Percentiles rank a stretch among this genome's conserved stretches.
Evolutionary conservation across 306 rosid genomes (phyloP).

Genomic region (Prunus kanzakura): DNA sequence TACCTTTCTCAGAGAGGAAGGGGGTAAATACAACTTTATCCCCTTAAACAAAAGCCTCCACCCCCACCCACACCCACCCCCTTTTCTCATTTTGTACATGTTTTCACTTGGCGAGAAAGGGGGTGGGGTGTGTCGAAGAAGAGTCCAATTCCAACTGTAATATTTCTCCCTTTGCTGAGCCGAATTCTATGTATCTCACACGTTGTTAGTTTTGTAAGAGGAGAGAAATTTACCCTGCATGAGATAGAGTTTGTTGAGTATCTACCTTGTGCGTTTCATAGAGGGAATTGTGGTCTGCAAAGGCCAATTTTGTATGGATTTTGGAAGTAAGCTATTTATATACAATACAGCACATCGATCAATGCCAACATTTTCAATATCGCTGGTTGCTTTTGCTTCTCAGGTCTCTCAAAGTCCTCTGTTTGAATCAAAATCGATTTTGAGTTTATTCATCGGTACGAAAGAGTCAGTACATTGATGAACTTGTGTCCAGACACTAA

Average conservation of each 20-base stretch:
- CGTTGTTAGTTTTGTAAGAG: not conserved
- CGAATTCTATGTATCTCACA: slow-evolving; percentile 8
- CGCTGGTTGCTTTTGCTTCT: not conserved
- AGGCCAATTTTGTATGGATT: not conserved
- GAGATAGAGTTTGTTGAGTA: not conserved
- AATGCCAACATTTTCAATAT: not conserved
- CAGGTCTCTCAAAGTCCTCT: too few relatives aligned
- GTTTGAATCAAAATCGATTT: too few relatives aligned
- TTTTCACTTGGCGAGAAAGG: slow-evolving; percentile 21
- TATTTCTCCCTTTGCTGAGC: not conserved
- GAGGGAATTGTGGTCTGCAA: not conserved
- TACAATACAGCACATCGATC: not conserved
- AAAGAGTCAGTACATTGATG: too few relatives aligned
- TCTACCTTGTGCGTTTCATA: slow-evolving; percentile 1
- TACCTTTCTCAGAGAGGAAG: slow-evolving; percentile 39
- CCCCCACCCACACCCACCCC: not conserved
- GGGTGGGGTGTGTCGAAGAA: slow-evolving; percentile 12
- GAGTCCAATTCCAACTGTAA: slow-evolving; percentile 25
- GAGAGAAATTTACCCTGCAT: not conserved
- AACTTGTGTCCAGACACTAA: too few relatives aligned
- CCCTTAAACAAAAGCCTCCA: slow-evolving; percentile 1
- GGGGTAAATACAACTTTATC: slow-evolving; percentile 18
- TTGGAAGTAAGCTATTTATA: not conserved
- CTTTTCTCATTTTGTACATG: slow-evolving; percentile 35
- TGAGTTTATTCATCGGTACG: too few relatives aligned